A percentile compares a stretch with the other conserved stretches of the same genome.
Evolutionary conservation across 805 yeast species (phyloP).

Genomic region (Zygosaccharomyces lentus): DNA sequence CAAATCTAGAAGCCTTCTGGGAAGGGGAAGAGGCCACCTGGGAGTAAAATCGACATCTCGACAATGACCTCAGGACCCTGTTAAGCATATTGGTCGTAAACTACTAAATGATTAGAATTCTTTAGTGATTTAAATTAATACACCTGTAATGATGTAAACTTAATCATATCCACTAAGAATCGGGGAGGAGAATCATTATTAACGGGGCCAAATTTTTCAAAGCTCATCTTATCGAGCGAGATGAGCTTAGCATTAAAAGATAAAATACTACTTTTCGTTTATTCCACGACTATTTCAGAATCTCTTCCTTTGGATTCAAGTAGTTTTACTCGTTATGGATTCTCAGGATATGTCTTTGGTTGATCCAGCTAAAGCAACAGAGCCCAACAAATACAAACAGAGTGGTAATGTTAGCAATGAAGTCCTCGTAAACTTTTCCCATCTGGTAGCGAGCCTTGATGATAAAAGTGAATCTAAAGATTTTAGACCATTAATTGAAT

Average conservation of each 20-base stretch:
- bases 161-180: neutral
- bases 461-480: slow-evolving; percentile 20
- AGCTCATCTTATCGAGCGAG: slow-evolving; percentile 12
- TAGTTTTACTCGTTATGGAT: slow-evolving; percentile 1
- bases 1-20: slow-evolving; percentile 25
- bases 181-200: slow-evolving; percentile 1
- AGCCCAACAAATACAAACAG: slow-evolving; percentile 11
- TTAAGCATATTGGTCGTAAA: neutral
- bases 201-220: slow-evolving; percentile 16
- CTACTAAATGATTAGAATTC: too few species aligned
- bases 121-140: neutral
- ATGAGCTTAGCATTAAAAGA: neutral
- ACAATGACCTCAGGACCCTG: neutral
- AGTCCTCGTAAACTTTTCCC: slow-evolving; percentile 26
- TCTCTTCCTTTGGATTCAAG: neutral
- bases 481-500: slow-evolving; percentile 28
- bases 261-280: neutral
- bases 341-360: slow-evolving; percentile 1
- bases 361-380: neutral
- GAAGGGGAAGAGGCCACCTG: slow-evolving; percentile 5
- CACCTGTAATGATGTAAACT: neutral
- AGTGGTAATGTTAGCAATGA: slow-evolving; percentile 28
- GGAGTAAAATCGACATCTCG: slow-evolving; percentile 8
- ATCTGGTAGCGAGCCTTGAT: slow-evolving; percentile 20
- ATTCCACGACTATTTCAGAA: neutral